Percentiles rank a stretch among this genome's conserved stretches.
These are phyloP conservation scores for Rhynchosporium secalis DNA, from an alignment of 2,329 filamentous ascomycete genomes.

Conservation along the genomic window DNA sequence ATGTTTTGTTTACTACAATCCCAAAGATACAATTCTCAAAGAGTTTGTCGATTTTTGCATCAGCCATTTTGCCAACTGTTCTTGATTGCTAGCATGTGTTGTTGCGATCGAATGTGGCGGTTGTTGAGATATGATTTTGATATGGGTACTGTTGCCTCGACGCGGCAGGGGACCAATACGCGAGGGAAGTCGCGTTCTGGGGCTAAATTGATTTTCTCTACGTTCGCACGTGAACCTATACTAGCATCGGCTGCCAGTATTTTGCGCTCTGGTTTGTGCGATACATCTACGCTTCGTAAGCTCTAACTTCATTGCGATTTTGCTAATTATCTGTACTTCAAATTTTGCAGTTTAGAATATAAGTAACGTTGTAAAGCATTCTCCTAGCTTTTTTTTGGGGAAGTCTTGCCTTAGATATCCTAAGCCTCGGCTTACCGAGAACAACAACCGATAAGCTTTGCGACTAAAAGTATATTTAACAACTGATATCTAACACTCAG, in stretches of 20 bases:
- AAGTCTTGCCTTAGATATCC: slow-evolving; percentile 8
- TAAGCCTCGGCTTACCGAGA: slow-evolving; percentile 12
- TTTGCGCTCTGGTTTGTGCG: too few relatives aligned
- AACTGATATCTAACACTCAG: not conserved
- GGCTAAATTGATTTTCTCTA: slow-evolving; percentile 8
- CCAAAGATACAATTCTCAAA: slow-evolving; percentile 37
- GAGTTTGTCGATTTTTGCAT: slow-evolving; percentile 20
- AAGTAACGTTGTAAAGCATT: too few relatives aligned
- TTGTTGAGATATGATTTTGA: not conserved
- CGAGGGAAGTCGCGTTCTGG: not conserved
- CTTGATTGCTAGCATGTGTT: slow-evolving; percentile 2
- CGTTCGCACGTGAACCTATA: not conserved
- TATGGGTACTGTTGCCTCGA: slow-evolving; percentile 8
- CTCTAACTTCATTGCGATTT: not conserved
- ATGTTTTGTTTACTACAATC: slow-evolving; percentile 33
- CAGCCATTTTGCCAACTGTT: slow-evolving; percentile 21
- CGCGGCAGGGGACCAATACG: slow-evolving; percentile 7
- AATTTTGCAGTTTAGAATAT: too few relatives aligned
- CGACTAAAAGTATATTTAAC: not conserved
- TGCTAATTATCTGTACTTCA: not conserved
- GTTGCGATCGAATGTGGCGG: not conserved
- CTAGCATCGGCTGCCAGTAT: not conserved
- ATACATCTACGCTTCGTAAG: too few relatives aligned
- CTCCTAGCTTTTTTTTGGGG: too few relatives aligned
- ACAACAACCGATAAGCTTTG: slow-evolving; percentile 1